These are phyloP conservation scores for Loxodes magnus DNA, from an alignment of 73 alveolate genomes.

Conservation along the genomic window DNA sequence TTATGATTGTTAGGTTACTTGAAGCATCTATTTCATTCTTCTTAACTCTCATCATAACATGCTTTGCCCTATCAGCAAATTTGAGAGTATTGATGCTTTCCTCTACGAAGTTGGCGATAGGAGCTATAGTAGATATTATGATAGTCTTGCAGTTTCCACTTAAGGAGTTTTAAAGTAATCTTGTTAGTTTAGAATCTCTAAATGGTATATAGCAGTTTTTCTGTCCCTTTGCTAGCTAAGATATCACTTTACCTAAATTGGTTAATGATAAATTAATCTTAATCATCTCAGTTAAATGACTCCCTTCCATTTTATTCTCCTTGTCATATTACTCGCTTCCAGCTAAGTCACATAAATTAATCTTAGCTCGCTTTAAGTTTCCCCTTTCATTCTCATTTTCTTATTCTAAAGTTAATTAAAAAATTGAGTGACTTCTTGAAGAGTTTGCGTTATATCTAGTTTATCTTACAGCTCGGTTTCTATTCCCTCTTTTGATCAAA, in stretches of 20 bases:
- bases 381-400: constrained; percentile 39
- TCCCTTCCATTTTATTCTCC: constrained; percentile 25
- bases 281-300: constrained; percentile 47
- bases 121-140: constrained; percentile 43
- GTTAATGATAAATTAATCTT: constrained; percentile 54
- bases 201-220: constrained; percentile 48
- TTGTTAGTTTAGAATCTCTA: constrained; percentile 80
- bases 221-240: constrained; percentile 22
- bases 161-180: constrained; percentile 66
- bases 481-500: constrained; percentile 30
- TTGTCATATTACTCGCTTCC: constrained; percentile 59
- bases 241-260: constrained; percentile 42
- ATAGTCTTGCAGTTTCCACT: constrained; percentile 56
- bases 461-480: constrained; percentile 37
- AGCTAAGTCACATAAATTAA: constrained; percentile 51
- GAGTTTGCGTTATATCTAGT: constrained; percentile 34
- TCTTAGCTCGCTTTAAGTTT: constrained; percentile 33
- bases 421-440: constrained; percentile 52
- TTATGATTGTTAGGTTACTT: constrained; percentile 53
- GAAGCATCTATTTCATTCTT: constrained; percentile 65
- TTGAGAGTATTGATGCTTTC: constrained; percentile 46
- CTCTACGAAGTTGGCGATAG: constrained; percentile 28
- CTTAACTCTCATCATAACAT: constrained; percentile 45
- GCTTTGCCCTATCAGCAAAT: constrained; percentile 65
- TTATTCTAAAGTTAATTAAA: constrained; percentile 31